phyloP scores from a whole-genome alignment of 2,329 filamentous ascomycete species.

The Fusarium sp. region DNA sequence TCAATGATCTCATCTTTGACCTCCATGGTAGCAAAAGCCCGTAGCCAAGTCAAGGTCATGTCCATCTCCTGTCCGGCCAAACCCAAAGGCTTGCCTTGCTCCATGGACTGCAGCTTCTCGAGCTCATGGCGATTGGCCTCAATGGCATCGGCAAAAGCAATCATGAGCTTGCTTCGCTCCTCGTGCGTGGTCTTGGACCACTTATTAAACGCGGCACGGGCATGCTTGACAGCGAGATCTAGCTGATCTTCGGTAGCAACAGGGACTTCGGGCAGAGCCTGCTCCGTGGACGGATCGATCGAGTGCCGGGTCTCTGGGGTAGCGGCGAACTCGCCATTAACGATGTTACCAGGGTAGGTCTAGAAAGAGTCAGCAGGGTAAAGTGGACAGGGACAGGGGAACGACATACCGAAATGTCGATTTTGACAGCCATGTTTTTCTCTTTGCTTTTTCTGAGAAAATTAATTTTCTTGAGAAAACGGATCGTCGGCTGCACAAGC shows the following conservation, averaged over 20 bases:
- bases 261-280: slow-evolving; percentile 48
- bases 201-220: slow-evolving; percentile 42
- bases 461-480: background rate
- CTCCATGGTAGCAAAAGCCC: background rate
- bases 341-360: slow-evolving; percentile 48
- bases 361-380: background rate
- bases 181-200: slow-evolving; percentile 46
- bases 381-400: background rate
- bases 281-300: slow-evolving; percentile 48
- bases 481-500: background rate
- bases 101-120: slow-evolving; percentile 36
- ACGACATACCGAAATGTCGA: background rate
- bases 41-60: slow-evolving; percentile 2
- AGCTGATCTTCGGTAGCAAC: slow-evolving; percentile 46
- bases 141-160: slow-evolving; percentile 44
- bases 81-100: slow-evolving; percentile 44
- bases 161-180: slow-evolving; percentile 41
- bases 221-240: slow-evolving; percentile 45
- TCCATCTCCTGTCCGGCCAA: slow-evolving; percentile 11
- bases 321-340: slow-evolving; percentile 39
- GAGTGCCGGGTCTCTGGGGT: slow-evolving; percentile 34
- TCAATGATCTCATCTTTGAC: slow-evolving; percentile 33
- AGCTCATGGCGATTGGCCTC: slow-evolving; percentile 41
- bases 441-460: background rate
- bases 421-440: background rate